Base-by-base conservation (phyloP, 1,284 basidiomycete species). In the Exobasidium rhododendri region DNA sequence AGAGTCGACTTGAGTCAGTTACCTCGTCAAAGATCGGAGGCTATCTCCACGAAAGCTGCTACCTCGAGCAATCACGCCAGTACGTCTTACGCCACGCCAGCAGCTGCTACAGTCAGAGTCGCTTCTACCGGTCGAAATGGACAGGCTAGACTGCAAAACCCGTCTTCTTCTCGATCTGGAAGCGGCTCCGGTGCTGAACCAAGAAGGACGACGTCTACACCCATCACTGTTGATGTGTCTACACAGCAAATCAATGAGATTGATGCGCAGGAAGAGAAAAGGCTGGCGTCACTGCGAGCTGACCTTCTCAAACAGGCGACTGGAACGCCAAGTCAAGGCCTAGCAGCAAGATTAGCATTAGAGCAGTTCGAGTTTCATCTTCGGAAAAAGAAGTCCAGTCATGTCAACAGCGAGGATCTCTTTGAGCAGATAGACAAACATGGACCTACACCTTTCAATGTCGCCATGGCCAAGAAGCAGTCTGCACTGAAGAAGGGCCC, bases 321-420 rank as follows among this genome's bases (percentile, higher is more conserved):
- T 14, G 32, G 24, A 22, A 35, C 31, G 11, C 52, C 52, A 2
- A 55, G 52, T 26, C n/a, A 31, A 35, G 40, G 52, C 4, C n/a
- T 55, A 3, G 52, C 52, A 2, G 52, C 52, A 32, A 20, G 52
- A 5, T 31, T 55, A 22, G 52, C 52, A 3, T 40, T 40, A 17
- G 52, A 55, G 30, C 52, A 55, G 29, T 35, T 44, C 24, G 52
- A 55, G 29, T 26, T 31, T 4, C 20, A 44, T 22, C 24, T 40
- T 13, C 22, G 29, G 29, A 26, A 26, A 26, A 50, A 26, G 47
- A 5, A 13, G 24, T 14, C 22, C n/a, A 50, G 24, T 14, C 26
- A 13, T n/a, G 14, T 4, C 13, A 26, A 17, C 14, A 50, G 47
- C 24, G 20, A 28, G 14, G 26, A 24, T 28, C 24, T 45, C 44